Evolutionary conservation across 257 asterid species (phyloP), one percentile per base, ranked within the genome.

Genomic region (Mentha longifolia): DNA sequence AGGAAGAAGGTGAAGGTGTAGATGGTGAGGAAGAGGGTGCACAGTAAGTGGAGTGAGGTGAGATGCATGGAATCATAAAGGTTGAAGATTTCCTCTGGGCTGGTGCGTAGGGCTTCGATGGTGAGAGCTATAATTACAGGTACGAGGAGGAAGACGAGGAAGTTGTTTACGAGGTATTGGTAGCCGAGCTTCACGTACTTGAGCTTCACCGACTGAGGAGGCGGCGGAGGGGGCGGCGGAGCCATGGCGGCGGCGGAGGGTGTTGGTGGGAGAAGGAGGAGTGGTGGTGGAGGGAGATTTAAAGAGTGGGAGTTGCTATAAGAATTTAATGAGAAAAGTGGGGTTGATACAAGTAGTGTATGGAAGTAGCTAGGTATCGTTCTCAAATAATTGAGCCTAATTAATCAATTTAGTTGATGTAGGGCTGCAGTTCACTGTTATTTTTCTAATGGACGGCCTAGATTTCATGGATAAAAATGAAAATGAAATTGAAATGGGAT

Each of bases 101-200:
- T 65, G 0, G 47, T 61, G 4, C 61, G 75, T 6, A 65, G 64
- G 54, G 77, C 25, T 47, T 80, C 63, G 41, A 84, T 46, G 31
- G 77, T 10, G 12, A 86, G 60, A 6, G 78, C 46, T 2, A 65
- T 1, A 10, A 70, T 71, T 9, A 80, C 49, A 0, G 89, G 87
- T 7, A 78, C 1, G 5, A 86, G 74, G 39, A 78, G 30, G 78
- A 82, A 58, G 15, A 59, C 0, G 28, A 86, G 64, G 33, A 88
- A 62, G 76, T 85, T 31, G 88, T 84, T 84, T 6, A 75, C 78
- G 7, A 83, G 78, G 74, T 56, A 80, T 16, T 80, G 89, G 77
- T 76, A 88, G 5, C 58, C 75, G 22, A 77, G 76, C 64, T 80
- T 84, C 0, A 76, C 76, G 72, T 84, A 80, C 42, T 73, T 78